Conservation (phyloP, 768 basidiomycete genomes). For the Nidularia pulvinata region DNA sequence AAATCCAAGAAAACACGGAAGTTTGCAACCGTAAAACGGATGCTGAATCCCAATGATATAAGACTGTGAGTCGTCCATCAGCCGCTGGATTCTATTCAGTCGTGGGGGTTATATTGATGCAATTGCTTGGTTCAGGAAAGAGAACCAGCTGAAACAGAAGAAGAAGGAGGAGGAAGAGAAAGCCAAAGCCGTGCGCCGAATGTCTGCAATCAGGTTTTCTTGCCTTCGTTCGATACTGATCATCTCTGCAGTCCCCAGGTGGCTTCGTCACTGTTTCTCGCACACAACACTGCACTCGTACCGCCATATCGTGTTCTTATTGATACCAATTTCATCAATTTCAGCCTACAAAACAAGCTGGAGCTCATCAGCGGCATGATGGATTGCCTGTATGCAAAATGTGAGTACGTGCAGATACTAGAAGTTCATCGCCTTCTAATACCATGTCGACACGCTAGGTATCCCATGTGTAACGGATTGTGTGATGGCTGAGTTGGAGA, state of each 20-base stretch:
- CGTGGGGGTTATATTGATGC: conserved; percentile 5
- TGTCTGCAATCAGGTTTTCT: conserved; percentile 51
- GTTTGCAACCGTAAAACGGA: conserved; percentile 91
- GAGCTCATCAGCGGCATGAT: conserved; percentile 99
- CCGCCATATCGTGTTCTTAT: conserved; percentile 97
- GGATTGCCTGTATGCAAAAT: conserved; percentile 99
- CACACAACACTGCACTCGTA: conserved; percentile 93
- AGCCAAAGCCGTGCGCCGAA: conserved; percentile 71
- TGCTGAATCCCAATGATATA: conserved; percentile 93
- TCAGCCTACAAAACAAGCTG: conserved; percentile 96
- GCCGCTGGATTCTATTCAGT: background rate
- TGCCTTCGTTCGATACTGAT: conserved; percentile 3
- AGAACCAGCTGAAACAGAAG: conserved; percentile 88
- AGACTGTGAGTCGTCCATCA: conserved; percentile 61
- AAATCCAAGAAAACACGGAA: conserved; percentile 94
- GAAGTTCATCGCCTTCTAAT: conserved; percentile 2
- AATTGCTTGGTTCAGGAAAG: conserved; percentile 60
- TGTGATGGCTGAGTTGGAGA: conserved; percentile 98
- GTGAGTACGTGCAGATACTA: conserved; percentile 34
- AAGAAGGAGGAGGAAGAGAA: conserved; percentile 83
- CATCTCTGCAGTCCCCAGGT: conserved; percentile 62
- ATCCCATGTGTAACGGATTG: conserved; percentile 99
- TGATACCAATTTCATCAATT: conserved; percentile 99
- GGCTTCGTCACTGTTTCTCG: conserved; percentile 91
- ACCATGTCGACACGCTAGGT: conserved; percentile 44